A percentile compares a stretch with the other conserved stretches of the same genome.
Evolutionary conservation across 2,329 filamentous ascomycete genomes (phyloP).

Genomic region (Xylariomycetidae sp.): DNA sequence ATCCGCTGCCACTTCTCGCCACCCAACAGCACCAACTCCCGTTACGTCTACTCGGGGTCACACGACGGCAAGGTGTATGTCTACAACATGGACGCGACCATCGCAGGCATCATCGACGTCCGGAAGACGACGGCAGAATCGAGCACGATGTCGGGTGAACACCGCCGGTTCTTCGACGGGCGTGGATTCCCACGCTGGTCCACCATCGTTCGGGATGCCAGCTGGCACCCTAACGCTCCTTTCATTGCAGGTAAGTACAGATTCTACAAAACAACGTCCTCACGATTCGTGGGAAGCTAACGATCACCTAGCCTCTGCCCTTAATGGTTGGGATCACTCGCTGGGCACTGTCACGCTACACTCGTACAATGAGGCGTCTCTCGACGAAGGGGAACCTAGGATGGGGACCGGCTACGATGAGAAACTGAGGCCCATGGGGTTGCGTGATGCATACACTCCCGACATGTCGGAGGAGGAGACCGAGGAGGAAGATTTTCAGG

Average conservation of each 20-base stretch:
- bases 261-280: slow-evolving; percentile 1
- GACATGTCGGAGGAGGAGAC: no score
- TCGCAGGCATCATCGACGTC: slow-evolving; percentile 74
- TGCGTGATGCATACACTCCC: no score
- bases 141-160: slow-evolving; percentile 47
- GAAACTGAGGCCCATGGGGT: slow-evolving; percentile 40
- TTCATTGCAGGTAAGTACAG: slow-evolving; percentile 58
- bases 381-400: slow-evolving; percentile 56
- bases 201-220: slow-evolving; percentile 79
- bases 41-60: slow-evolving; percentile 90
- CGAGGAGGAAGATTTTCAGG: no score
- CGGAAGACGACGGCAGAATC: slow-evolving; percentile 60
- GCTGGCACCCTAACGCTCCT: slow-evolving; percentile 83
- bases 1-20: slow-evolving; percentile 96
- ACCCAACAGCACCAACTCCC: slow-evolving; percentile 73
- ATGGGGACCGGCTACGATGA: slow-evolving; percentile 58
- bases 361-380: slow-evolving; percentile 63
- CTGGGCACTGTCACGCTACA: slow-evolving; percentile 74
- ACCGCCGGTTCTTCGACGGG: slow-evolving; percentile 48
- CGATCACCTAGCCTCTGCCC: slow-evolving; percentile 59
- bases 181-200: slow-evolving; percentile 58
- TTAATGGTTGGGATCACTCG: slow-evolving; percentile 71
- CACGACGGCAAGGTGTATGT: slow-evolving; percentile 85
- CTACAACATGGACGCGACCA: slow-evolving; percentile 87
- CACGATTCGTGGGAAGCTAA: neutral